These are phyloP conservation scores for Fomitopsis pinicola DNA, from an alignment of 1,284 basidiomycete genomes.

Conservation along the genomic window DNA sequence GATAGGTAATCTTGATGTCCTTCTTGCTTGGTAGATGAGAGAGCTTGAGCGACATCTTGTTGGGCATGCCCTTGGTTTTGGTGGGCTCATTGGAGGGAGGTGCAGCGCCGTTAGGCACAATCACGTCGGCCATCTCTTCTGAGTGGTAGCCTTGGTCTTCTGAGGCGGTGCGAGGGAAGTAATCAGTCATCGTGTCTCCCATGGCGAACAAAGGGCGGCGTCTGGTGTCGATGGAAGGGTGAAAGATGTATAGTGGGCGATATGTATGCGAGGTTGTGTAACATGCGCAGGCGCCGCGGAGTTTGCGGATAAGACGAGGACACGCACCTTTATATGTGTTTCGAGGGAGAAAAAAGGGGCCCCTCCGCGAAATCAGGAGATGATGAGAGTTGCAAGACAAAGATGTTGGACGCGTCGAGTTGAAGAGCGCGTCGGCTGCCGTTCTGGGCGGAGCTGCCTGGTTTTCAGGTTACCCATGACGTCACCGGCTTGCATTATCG, in stretches of 20 bases:
- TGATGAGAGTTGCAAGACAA: slow-evolving; percentile 10
- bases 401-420: slow-evolving; percentile 5
- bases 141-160: slow-evolving; percentile 10
- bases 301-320: background rate
- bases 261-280: background rate
- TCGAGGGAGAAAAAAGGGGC: background rate
- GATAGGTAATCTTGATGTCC: slow-evolving; percentile 64
- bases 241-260: background rate
- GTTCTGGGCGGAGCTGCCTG: slow-evolving; percentile 2
- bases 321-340: background rate
- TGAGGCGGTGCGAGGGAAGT: slow-evolving; percentile 22
- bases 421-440: background rate
- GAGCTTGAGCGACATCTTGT: slow-evolving; percentile 62
- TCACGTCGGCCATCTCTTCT: slow-evolving; percentile 4
- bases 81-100: slow-evolving; percentile 18
- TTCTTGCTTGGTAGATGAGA: slow-evolving; percentile 70
- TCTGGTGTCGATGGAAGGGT: background rate
- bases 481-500: background rate
- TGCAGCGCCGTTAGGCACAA: slow-evolving; percentile 20
- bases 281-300: background rate
- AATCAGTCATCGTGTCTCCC: slow-evolving; percentile 11
- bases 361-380: background rate
- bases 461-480: background rate
- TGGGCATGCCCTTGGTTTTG: slow-evolving; percentile 30
- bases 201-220: background rate